phyloP scores from a whole-genome alignment of 495 filamentous ascomycete genomes.

The Lepraria neglecta region DNA sequence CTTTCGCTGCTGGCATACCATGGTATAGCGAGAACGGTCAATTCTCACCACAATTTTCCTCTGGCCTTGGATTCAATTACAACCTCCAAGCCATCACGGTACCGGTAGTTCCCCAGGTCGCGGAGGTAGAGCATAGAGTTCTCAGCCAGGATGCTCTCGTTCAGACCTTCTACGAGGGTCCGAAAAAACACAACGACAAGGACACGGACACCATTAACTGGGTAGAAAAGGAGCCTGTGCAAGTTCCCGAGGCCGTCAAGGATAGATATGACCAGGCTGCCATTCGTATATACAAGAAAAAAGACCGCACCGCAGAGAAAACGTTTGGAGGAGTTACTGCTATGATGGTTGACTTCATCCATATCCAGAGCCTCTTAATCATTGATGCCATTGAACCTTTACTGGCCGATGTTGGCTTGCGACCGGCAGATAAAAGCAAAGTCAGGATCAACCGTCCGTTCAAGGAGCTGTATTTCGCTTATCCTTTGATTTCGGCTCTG shows the following conservation, averaged over 20 bases:
- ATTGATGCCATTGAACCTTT: slow-evolving; percentile 32
- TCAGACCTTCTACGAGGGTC: background rate
- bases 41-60: background rate
- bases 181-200: background rate
- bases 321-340: slow-evolving; percentile 31
- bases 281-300: slow-evolving; percentile 39
- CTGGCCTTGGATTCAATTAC: background rate
- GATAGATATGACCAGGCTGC: slow-evolving; percentile 33
- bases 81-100: background rate
- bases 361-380: slow-evolving; percentile 35
- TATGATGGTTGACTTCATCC: slow-evolving; percentile 34
- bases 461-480: slow-evolving; percentile 35
- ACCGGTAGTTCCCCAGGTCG: background rate
- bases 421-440: slow-evolving; percentile 32
- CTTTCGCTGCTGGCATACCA: background rate
- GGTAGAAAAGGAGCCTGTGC: background rate
- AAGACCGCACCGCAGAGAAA: slow-evolving; percentile 31
- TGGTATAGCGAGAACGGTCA: background rate
- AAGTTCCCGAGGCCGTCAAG: background rate
- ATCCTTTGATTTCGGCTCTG: slow-evolving; percentile 32
- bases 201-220: background rate
- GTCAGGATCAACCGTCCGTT: slow-evolving; percentile 35
- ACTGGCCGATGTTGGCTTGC: slow-evolving; percentile 31
- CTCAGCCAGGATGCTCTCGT: background rate
- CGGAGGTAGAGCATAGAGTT: background rate